Percentiles rank a stretch among this genome's conserved stretches.
These are phyloP conservation scores for Herpetospermum pedunculosum DNA, from an alignment of 306 rosid species.

Conservation along the genomic window DNA sequence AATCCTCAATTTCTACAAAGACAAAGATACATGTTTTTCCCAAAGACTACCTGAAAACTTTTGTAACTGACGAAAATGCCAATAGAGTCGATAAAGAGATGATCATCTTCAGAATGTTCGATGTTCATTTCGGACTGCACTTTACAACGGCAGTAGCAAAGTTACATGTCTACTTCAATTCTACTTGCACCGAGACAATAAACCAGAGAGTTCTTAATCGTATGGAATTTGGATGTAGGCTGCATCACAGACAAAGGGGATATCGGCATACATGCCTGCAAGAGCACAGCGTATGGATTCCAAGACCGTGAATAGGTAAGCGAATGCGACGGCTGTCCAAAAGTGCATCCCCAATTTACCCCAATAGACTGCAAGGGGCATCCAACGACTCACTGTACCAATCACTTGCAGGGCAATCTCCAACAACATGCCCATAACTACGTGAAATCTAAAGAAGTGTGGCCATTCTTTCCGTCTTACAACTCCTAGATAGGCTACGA, in stretches of 20 bases:
- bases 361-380: conserved; percentile 71
- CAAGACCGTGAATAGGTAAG: conserved; percentile 61
- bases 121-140: not conserved
- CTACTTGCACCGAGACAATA: not conserved
- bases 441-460: conserved; percentile 86
- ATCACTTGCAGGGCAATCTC: conserved; percentile 87
- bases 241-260: conserved; percentile 82
- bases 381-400: conserved; percentile 87
- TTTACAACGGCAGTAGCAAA: not conserved
- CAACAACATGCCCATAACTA: conserved; percentile 84
- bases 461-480: conserved; percentile 99
- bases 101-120: not conserved
- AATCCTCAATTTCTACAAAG: not conserved
- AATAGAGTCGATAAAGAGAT: not conserved
- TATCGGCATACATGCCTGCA: conserved; percentile 79
- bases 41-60: not conserved
- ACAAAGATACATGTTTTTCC: not conserved
- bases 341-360: conserved; percentile 93
- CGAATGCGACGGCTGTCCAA: conserved; percentile 40
- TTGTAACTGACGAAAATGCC: not conserved
- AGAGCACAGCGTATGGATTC: conserved; percentile 81
- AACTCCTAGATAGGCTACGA: conserved; percentile 77
- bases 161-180: not conserved
- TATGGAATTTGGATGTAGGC: conserved; percentile 90
- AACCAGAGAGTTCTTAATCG: conserved; percentile 28